phyloP scores from a whole-genome alignment of 2,329 filamentous ascomycete species.

The Botrytis byssoidea region DNA sequence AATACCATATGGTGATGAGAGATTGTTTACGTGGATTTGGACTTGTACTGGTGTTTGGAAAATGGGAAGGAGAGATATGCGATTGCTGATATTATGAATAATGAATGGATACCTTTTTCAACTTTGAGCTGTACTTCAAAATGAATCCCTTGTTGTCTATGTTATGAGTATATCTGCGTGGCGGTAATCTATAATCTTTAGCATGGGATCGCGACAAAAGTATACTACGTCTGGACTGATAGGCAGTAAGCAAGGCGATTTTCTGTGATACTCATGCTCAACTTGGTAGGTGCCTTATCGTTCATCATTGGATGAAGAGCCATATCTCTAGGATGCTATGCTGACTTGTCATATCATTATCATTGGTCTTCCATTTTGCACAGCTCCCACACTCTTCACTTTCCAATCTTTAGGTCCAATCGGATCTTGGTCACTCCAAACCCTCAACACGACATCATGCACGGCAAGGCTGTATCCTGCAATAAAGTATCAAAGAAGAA shows the following conservation, averaged over 20 bases:
- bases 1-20: neutral
- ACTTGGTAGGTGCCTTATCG: neutral
- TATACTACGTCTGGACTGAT: neutral
- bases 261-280: neutral
- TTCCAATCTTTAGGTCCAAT: neutral
- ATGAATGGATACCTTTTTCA: constrained; percentile 11
- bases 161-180: neutral
- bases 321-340: neutral
- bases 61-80: neutral
- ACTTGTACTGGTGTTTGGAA: neutral
- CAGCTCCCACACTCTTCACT: neutral
- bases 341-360: neutral
- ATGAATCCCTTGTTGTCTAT: neutral
- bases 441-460: neutral
- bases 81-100: constrained; percentile 3
- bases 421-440: neutral
- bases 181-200: neutral
- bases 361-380: neutral
- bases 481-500: neutral
- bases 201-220: neutral
- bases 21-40: neutral
- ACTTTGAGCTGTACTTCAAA: neutral
- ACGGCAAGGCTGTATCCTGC: neutral
- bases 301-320: neutral
- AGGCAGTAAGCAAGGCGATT: neutral